Conservation (phyloP, 169 alveolate species). For the Besnoitia besnoiti region DNA sequence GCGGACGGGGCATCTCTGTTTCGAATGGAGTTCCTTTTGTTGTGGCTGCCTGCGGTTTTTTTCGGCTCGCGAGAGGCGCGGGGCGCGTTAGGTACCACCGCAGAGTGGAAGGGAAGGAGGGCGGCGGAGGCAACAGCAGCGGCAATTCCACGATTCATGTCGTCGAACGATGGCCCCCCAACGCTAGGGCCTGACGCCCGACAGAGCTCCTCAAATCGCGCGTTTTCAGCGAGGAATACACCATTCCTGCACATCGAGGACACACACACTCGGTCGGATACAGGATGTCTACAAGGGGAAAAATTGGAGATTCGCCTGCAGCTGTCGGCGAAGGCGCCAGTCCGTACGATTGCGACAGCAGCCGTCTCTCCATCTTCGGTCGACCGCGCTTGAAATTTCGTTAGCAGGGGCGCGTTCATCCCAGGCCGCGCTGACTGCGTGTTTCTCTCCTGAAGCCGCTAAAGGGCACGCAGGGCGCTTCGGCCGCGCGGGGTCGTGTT, state of each 20-base stretch:
- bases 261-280: too few relatives aligned
- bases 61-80: neutral
- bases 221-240: neutral
- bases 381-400: too few relatives aligned
- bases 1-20: neutral
- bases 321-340: too few relatives aligned
- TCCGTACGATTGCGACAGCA: too few relatives aligned
- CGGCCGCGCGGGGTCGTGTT: too few relatives aligned
- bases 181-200: neutral
- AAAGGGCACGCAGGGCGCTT: too few relatives aligned
- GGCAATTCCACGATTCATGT: neutral
- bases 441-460: too few relatives aligned
- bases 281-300: too few relatives aligned
- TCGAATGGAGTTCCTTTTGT: neutral
- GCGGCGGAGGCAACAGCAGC: neutral
- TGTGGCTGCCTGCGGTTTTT: neutral
- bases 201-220: neutral
- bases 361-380: too few relatives aligned
- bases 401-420: too few relatives aligned
- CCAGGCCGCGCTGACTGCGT: too few relatives aligned
- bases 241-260: neutral
- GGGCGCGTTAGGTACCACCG: neutral
- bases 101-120: neutral
- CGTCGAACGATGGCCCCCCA: neutral
- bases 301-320: too few relatives aligned